These are phyloP conservation scores for Lonicera japonica DNA, from an alignment of 129 eudicot genomes.

Conservation along the genomic window DNA sequence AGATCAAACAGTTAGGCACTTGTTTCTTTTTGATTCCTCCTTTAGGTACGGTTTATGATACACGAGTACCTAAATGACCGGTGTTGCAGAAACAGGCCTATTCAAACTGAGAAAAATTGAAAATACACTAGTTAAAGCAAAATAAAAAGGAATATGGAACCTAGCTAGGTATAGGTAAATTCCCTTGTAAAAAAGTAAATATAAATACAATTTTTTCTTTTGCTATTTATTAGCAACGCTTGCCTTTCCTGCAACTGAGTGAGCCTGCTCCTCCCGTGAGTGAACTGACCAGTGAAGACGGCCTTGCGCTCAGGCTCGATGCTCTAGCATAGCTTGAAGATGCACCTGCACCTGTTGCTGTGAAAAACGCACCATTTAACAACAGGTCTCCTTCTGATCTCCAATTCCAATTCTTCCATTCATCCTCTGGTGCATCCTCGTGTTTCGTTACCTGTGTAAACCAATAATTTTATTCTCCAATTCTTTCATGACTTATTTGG, in stretches of 20 bases:
- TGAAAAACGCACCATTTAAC: conserved; percentile 86
- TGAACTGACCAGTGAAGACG: conserved; percentile 60
- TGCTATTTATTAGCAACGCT: conserved; percentile 38
- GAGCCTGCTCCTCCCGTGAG: conserved; percentile 68
- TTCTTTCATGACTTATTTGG: neutral
- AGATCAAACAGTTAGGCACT: neutral
- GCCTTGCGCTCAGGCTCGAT: conserved; percentile 77
- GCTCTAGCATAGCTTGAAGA: conserved; percentile 79
- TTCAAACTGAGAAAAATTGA: neutral
- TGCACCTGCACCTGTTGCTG: conserved; percentile 61
- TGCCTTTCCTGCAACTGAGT: conserved; percentile 55
- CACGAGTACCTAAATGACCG: neutral
- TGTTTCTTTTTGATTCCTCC: neutral
- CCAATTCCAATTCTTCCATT: conserved; percentile 89
- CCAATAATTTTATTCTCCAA: neutral
- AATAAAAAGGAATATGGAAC: neutral
- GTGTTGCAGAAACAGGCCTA: neutral
- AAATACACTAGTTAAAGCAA: neutral
- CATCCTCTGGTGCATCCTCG: conserved; percentile 48
- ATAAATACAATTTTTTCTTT: no score
- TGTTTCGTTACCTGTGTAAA: conserved; percentile 68
- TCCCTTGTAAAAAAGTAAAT: neutral
- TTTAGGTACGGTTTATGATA: no score
- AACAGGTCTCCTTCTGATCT: conserved; percentile 74
- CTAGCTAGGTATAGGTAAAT: neutral